Percentiles rank a stretch among this genome's conserved stretches.
Conservation (phyloP, 164 flowering plant species). For the Echeveria elegans region DNA sequence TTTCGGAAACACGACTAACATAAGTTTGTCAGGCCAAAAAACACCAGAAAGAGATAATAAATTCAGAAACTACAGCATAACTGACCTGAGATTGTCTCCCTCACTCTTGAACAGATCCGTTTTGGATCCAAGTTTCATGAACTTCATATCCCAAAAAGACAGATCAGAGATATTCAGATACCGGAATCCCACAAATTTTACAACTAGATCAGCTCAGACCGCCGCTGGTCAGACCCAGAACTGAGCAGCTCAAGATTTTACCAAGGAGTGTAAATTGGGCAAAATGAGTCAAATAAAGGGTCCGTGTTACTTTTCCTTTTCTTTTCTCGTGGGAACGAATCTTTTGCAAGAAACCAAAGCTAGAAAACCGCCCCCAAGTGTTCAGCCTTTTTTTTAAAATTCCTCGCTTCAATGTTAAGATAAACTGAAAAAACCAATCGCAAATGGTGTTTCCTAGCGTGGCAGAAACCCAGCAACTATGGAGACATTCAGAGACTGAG, state of each 20-base stretch:
- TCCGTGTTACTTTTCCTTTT: background rate
- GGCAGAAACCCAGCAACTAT: constrained; percentile 22
- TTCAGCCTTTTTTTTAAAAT: background rate
- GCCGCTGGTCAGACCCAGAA: background rate
- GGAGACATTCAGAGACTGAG: constrained; percentile 20
- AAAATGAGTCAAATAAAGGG: background rate
- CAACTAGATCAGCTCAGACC: background rate
- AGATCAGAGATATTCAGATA: background rate
- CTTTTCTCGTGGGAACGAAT: constrained; percentile 7
- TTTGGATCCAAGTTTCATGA: constrained; percentile 27
- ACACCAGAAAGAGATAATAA: background rate
- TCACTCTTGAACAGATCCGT: constrained; percentile 29
- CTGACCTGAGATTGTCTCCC: constrained; percentile 27
- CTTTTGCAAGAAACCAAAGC: constrained; percentile 6
- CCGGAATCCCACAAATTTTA: background rate
- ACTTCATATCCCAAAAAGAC: constrained; percentile 9
- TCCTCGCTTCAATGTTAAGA: background rate
- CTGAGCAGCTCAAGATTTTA: background rate
- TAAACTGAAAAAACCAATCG: background rate
- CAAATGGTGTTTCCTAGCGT: background rate
- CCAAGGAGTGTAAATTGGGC: background rate
- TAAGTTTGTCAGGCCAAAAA: background rate
- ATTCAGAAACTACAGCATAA: background rate
- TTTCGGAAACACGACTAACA: background rate
- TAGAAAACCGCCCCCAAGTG: background rate